Base-by-base conservation (phyloP, 805 yeast species). In the Kurtzmaniella fragi region DNA sequence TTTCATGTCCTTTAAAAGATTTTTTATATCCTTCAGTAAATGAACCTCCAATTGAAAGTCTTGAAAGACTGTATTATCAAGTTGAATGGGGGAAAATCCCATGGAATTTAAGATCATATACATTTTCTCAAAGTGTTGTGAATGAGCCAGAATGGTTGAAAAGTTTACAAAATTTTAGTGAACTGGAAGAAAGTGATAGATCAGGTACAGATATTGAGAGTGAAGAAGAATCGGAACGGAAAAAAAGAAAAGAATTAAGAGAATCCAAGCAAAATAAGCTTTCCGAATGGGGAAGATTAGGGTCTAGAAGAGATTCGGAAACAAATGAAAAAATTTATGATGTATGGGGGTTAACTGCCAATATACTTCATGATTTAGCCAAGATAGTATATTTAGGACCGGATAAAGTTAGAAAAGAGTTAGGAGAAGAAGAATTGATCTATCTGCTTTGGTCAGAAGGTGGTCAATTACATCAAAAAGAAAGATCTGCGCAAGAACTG, bases 291-390 rank as follows among this genome's bases (percentile, higher is more conserved):
- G 74, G 74, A 12, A 52, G 61, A 36, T 44, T 57, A 34, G 74
- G 74, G 2, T 52, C 68, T 8, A 49, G 72, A 35, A 44, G 68
- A 16, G 62, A 66, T 40, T 52, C 62, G 10, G 53, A 45, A 16
- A 56, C 72, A 47, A 53, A 77, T 56, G 64, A 61, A 32, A 67
- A 71, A 40, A 71, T 80, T 29, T 77, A 84, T 51, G 84, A 83
- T 51, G 80, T 85, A 4, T 84, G 93, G 95, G 95, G 95, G 1
- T 61, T 84, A 28, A 84, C 93, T 0, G 91, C 90, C 2, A 83
- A 82, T 52, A 84, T 84, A 8, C 54, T 84, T n/a, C 84, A 77
- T 49, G 91, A 84, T 53, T 52, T 84, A 23, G 81, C 88, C 2
- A 71, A 70, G 41, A 67, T 83, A 8, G 63, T 75, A 3, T 75